Conservation (phyloP, 2,329 filamentous ascomycete species). For the Fusarium bulbicola region DNA sequence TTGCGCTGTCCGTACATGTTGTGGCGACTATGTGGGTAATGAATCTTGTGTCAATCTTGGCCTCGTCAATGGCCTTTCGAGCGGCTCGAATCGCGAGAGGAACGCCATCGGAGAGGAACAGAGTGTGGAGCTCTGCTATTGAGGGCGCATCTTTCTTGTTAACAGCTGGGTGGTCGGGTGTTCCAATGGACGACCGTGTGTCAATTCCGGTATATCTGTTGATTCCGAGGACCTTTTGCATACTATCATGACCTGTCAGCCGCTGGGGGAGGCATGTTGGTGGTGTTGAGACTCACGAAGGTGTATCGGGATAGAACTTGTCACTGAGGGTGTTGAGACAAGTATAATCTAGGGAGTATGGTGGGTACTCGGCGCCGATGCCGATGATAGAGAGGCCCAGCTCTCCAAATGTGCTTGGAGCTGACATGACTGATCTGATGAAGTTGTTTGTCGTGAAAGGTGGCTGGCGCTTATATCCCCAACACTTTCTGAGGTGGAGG, state of each 20-base stretch:
- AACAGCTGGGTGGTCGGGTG: constrained; percentile 67
- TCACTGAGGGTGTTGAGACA: constrained; percentile 62
- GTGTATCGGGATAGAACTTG: constrained; percentile 67
- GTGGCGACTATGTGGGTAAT: constrained; percentile 75
- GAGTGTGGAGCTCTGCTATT: constrained; percentile 63
- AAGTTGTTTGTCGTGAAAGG: background rate
- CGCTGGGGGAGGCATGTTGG: background rate
- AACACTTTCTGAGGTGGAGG: constrained; percentile 30
- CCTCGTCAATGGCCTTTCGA: constrained; percentile 64
- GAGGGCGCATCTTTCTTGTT: constrained; percentile 63
- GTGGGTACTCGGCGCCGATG: constrained; percentile 68
- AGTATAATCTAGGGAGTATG: constrained; percentile 59
- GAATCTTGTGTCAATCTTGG: constrained; percentile 57
- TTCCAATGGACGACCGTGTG: constrained; percentile 68
- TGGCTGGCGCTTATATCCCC: constrained; percentile 22
- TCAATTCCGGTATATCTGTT: constrained; percentile 74
- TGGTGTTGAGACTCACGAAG: constrained; percentile 58
- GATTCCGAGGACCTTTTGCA: constrained; percentile 70
- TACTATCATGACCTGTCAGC: constrained; percentile 50
- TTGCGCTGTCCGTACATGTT: constrained; percentile 75
- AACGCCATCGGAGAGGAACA: constrained; percentile 66
- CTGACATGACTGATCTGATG: constrained; percentile 50
- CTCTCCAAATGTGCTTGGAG: constrained; percentile 55
- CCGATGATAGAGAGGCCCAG: constrained; percentile 70
- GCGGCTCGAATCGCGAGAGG: constrained; percentile 65